These are phyloP conservation scores for Debaryomycetaceae sp. DNA, from an alignment of 1,139 yeast species.

Conservation along the genomic window DNA sequence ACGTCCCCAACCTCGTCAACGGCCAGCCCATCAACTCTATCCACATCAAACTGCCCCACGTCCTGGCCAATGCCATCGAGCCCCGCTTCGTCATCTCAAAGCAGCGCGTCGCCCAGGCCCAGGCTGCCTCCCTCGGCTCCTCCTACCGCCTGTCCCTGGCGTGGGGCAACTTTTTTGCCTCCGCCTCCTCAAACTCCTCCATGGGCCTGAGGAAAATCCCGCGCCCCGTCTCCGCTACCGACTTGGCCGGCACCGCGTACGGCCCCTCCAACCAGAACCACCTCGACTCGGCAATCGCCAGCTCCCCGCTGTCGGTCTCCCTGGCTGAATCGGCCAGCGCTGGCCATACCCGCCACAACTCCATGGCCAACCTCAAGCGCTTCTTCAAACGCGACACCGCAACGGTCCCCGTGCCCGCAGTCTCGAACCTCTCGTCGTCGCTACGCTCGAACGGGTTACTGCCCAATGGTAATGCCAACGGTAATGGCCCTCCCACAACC, in stretches of 20 bases:
- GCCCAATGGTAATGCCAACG: constrained; percentile 1
- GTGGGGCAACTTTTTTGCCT: constrained; percentile 33
- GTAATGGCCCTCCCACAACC: constrained; percentile 1
- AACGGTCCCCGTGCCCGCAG: constrained; percentile 15
- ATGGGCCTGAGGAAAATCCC: no score
- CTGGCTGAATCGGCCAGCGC: constrained; percentile 20
- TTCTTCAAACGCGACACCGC: constrained; percentile 43
- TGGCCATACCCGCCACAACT: constrained; percentile 42
- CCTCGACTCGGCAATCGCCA: constrained; percentile 21
- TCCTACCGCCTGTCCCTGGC: constrained; percentile 32
- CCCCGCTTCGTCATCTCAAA: constrained; percentile 65
- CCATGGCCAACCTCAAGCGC: constrained; percentile 63
- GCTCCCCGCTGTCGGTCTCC: constrained; percentile 31
- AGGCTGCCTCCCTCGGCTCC: constrained; percentile 22
- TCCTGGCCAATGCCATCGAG: constrained; percentile 44
- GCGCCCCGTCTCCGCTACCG: constrained; percentile 25
- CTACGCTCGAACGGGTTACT: constrained; percentile 13
- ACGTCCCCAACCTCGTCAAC: constrained; percentile 36
- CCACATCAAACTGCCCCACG: constrained; percentile 61
- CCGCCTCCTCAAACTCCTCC: constrained; percentile 18
- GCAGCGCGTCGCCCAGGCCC: constrained; percentile 56
- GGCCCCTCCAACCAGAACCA: constrained; percentile 29
- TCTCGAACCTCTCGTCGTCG: constrained; percentile 31
- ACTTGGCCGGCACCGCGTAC: constrained; percentile 36
- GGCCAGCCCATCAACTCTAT: constrained; percentile 51